These are phyloP conservation scores for Carex arenaria DNA, from an alignment of 202 grass and related monocot species.

Conservation along the genomic window DNA sequence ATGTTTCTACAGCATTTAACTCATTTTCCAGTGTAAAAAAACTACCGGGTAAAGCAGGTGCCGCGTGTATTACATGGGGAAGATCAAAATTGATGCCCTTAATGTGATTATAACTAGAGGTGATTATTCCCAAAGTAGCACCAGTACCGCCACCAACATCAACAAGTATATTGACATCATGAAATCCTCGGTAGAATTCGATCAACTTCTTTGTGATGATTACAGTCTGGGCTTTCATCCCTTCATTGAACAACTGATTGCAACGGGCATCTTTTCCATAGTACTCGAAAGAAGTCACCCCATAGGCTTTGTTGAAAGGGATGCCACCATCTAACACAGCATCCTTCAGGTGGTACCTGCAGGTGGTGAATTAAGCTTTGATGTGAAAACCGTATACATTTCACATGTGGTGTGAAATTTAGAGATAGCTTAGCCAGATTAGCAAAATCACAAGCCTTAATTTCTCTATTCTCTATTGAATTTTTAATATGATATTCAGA, in stretches of 20 bases:
- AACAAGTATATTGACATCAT: slow-evolving; percentile 26
- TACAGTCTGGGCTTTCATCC: slow-evolving; percentile 28
- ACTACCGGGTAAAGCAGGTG: slow-evolving; percentile 20
- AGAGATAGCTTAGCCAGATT: neutral
- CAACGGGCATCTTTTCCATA: slow-evolving; percentile 18
- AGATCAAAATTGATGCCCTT: slow-evolving; percentile 39
- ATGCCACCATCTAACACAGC: slow-evolving; percentile 31
- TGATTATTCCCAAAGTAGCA: slow-evolving; percentile 30
- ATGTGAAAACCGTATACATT: neutral
- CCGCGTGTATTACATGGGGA: slow-evolving; percentile 30
- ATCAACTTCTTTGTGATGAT: slow-evolving; percentile 29
- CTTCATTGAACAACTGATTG: slow-evolving; percentile 34
- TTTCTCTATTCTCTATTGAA: too few species aligned
- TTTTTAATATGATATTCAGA: too few species aligned
- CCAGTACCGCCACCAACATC: slow-evolving; percentile 34
- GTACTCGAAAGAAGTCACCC: slow-evolving; percentile 25
- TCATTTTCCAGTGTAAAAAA: neutral
- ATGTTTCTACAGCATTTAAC: neutral
- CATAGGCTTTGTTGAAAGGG: slow-evolving; percentile 33
- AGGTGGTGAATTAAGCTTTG: too few species aligned
- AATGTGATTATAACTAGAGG: slow-evolving; percentile 19
- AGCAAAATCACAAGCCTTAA: neutral
- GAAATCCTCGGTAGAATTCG: slow-evolving; percentile 29
- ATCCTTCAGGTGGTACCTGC: slow-evolving; percentile 30
- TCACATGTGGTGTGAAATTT: neutral